phyloP scores from a whole-genome alignment of 208 protist species.

The Trypanosoma lewisi region DNA sequence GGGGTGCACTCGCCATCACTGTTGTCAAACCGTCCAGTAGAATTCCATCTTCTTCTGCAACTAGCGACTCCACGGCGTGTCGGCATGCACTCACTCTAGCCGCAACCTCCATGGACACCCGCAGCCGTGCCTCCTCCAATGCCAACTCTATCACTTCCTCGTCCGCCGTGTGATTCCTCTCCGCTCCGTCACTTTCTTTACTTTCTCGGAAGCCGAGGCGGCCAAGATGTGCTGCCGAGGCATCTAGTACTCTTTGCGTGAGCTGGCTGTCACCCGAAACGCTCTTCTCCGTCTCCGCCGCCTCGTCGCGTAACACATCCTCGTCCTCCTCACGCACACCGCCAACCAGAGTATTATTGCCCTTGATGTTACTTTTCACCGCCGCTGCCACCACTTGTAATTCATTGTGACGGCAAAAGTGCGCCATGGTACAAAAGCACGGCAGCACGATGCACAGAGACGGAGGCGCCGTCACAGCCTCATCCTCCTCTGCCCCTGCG shows the following conservation, averaged over 20 bases:
- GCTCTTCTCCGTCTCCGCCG: constrained; percentile 16
- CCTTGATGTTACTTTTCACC: background rate
- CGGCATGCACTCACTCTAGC: constrained; percentile 47
- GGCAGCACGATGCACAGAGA: constrained; percentile 11
- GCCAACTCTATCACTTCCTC: constrained; percentile 33
- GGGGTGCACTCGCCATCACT: constrained; percentile 8
- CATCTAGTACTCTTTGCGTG: constrained; percentile 4
- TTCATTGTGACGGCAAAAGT: constrained; percentile 10
- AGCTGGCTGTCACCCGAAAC: constrained; percentile 1
- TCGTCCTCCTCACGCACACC: constrained; percentile 1
- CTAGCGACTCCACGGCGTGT: constrained; percentile 41
- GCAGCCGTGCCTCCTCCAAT: constrained; percentile 53
- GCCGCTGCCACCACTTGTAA: constrained; percentile 1
- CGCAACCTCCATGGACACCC: constrained; percentile 57
- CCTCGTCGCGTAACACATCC: background rate
- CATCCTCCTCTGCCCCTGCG: background rate
- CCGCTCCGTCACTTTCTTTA: constrained; percentile 9
- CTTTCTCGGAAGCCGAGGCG: constrained; percentile 1
- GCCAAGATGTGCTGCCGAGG: constrained; percentile 11
- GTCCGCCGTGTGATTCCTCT: constrained; percentile 26
- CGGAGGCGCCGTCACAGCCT: background rate
- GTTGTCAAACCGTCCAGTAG: constrained; percentile 38
- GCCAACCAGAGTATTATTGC: background rate
- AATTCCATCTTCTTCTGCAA: constrained; percentile 47
- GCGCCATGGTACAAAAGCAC: constrained; percentile 18